A percentile compares a stretch with the other conserved stretches of the same genome.
Evolutionary conservation across 164 flowering plant genomes (phyloP).

Genomic region (Pachysandra terminalis): DNA sequence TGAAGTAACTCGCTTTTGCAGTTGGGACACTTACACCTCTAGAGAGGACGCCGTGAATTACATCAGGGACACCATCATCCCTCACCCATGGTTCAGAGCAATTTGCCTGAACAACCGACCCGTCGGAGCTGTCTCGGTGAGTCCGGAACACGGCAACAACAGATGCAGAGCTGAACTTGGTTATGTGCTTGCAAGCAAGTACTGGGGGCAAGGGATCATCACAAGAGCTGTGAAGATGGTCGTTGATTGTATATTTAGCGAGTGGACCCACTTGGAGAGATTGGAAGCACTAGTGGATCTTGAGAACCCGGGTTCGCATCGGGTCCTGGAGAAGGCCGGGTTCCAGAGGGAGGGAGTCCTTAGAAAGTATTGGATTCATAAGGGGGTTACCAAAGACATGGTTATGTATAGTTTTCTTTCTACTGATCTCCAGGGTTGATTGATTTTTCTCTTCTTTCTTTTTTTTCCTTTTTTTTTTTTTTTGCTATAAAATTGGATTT

Average conservation of each 20-base stretch:
- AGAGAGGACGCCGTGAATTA: constrained; percentile 38
- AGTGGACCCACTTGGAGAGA: constrained; percentile 62
- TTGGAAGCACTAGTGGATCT: constrained; percentile 69
- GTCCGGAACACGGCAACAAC: constrained; percentile 22
- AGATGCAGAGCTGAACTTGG: constrained; percentile 57
- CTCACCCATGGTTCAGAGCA: constrained; percentile 63
- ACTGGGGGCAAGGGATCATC: too few relatives aligned
- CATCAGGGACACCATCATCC: constrained; percentile 22
- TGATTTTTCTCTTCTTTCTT: too few relatives aligned
- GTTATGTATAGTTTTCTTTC: constrained; percentile 53
- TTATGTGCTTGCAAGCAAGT: constrained; percentile 47
- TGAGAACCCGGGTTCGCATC: constrained; percentile 55
- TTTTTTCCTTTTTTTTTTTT: too few relatives aligned
- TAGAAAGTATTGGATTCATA: constrained; percentile 32
- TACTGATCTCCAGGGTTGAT: constrained; percentile 29
- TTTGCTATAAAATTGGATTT: too few relatives aligned
- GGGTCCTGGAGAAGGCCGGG: constrained; percentile 69
- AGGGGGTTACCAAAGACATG: constrained; percentile 46
- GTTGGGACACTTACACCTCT: constrained; percentile 38
- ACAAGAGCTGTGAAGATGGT: constrained; percentile 64
- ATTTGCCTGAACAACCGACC: constrained; percentile 52
- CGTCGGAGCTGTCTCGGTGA: constrained; percentile 44
- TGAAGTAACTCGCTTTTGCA: too few relatives aligned
- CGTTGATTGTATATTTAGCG: constrained; percentile 36
- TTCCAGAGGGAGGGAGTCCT: constrained; percentile 35